These are phyloP conservation scores for Xylaria polymorpha DNA, from an alignment of 2,329 filamentous ascomycete genomes.

Conservation along the genomic window DNA sequence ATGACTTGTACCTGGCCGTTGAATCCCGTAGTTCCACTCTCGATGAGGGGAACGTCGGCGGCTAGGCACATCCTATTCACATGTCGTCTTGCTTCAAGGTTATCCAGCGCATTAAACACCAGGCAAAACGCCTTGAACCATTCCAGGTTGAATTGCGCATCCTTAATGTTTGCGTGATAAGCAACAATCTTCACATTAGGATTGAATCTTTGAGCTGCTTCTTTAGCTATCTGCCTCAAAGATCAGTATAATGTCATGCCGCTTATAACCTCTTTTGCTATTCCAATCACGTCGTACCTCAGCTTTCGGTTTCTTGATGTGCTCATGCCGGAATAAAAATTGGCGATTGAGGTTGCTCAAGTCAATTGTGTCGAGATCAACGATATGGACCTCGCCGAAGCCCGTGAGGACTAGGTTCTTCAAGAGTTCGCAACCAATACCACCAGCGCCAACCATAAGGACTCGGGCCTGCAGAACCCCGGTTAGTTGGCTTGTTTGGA, in stretches of 20 bases:
- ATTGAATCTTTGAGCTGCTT: constrained; percentile 90
- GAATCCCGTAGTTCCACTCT: constrained; percentile 97
- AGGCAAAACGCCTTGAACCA: constrained; percentile 88
- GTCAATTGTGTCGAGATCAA: constrained; percentile 98
- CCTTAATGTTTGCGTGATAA: constrained; percentile 95
- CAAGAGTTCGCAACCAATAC: constrained; percentile 96
- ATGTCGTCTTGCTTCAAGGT: constrained; percentile 90
- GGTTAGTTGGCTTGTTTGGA: constrained; percentile 50
- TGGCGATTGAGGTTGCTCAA: constrained; percentile 97
- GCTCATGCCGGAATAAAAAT: constrained; percentile 94
- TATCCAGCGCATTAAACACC: constrained; percentile 97
- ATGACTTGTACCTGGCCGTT: constrained; percentile 98
- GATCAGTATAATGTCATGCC: constrained; percentile 40
- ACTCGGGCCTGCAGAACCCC: constrained; percentile 74
- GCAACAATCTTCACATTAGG: constrained; percentile 87
- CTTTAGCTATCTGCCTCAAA: constrained; percentile 80
- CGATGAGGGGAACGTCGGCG: constrained; percentile 88
- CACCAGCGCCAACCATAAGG: constrained; percentile 94
- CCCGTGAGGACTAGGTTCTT: constrained; percentile 95
- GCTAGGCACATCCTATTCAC: constrained; percentile 98
- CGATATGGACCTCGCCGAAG: constrained; percentile 92
- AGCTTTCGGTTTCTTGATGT: constrained; percentile 98
- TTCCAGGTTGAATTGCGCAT: constrained; percentile 82
- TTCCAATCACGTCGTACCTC: constrained; percentile 67
- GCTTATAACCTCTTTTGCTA: constrained; percentile 20